These are phyloP conservation scores for Pseudogymnoascus sp. DNA, from an alignment of 2,329 filamentous ascomycete genomes.

Conservation along the genomic window DNA sequence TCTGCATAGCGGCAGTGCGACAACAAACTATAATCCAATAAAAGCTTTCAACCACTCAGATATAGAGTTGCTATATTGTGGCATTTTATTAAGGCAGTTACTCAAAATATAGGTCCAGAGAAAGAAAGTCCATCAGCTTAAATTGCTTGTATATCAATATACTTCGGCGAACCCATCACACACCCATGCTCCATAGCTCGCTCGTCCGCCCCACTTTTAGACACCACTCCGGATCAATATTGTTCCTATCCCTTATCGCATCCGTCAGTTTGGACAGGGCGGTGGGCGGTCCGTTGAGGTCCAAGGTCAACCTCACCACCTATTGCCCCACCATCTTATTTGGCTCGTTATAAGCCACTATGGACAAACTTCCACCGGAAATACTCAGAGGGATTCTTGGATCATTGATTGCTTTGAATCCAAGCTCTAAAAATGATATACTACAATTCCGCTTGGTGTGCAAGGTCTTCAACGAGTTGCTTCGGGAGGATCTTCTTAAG, in stretches of 20 bases:
- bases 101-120: not conserved
- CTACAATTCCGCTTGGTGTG: constrained; percentile 41
- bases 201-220: not conserved
- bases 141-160: not conserved
- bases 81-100: not conserved
- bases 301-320: not conserved
- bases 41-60: not conserved
- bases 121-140: not conserved
- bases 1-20: not conserved
- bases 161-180: not conserved
- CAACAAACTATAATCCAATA: not conserved
- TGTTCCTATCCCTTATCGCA: constrained; percentile 6
- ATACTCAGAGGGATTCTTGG: constrained; percentile 39
- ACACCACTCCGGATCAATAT: not conserved
- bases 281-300: not conserved
- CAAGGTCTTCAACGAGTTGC: constrained; percentile 37
- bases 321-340: constrained; percentile 4
- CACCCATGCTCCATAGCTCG: not conserved
- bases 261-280: not conserved
- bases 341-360: constrained; percentile 18
- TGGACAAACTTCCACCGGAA: constrained; percentile 41
- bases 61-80: not conserved
- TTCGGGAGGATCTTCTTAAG: constrained; percentile 38
- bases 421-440: constrained; percentile 36
- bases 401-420: constrained; percentile 31